Evolutionary conservation across 2,329 filamentous ascomycete species (phyloP).

Genomic region (Ceratocystis albifundus): DNA sequence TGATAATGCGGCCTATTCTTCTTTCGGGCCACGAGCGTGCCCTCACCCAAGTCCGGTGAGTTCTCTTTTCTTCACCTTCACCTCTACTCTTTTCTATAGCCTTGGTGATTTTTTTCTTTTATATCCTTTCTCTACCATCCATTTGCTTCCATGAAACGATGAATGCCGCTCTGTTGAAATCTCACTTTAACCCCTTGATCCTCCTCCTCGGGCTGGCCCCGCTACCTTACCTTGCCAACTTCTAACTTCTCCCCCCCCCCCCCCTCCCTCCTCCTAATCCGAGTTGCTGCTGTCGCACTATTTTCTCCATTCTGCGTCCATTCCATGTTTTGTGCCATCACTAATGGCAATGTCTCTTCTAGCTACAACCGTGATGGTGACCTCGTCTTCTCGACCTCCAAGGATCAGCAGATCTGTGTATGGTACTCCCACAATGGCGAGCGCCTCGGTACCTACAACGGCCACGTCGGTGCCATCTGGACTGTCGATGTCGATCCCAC

Average conservation of each 20-base stretch:
- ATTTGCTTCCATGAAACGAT: no score
- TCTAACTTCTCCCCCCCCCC: background rate
- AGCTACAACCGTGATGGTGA: constrained; percentile 93
- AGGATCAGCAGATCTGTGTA: constrained; percentile 92
- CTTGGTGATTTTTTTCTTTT: background rate
- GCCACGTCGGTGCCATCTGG: constrained; percentile 97
- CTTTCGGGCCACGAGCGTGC: constrained; percentile 94
- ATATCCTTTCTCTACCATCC: background rate
- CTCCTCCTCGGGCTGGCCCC: constrained; percentile 24
- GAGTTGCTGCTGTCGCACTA: constrained; percentile 13
- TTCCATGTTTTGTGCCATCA: background rate
- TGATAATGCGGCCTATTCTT: constrained; percentile 89
- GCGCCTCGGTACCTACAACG: constrained; percentile 89
- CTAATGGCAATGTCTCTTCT: constrained; percentile 23
- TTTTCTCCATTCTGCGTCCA: background rate
- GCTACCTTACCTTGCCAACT: background rate
- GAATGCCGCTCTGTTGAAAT: no score
- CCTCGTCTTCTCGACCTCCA: constrained; percentile 87
- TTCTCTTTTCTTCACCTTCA: constrained; percentile 21
- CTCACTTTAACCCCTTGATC: constrained; percentile 6
- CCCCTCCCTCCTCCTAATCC: background rate
- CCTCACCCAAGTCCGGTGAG: constrained; percentile 83
- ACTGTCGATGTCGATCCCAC: constrained; percentile 94
- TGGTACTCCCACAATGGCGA: constrained; percentile 98
- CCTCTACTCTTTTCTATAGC: background rate